phyloP scores from a whole-genome alignment of 2,329 filamentous ascomycete species.

The Nemania diffusa region DNA sequence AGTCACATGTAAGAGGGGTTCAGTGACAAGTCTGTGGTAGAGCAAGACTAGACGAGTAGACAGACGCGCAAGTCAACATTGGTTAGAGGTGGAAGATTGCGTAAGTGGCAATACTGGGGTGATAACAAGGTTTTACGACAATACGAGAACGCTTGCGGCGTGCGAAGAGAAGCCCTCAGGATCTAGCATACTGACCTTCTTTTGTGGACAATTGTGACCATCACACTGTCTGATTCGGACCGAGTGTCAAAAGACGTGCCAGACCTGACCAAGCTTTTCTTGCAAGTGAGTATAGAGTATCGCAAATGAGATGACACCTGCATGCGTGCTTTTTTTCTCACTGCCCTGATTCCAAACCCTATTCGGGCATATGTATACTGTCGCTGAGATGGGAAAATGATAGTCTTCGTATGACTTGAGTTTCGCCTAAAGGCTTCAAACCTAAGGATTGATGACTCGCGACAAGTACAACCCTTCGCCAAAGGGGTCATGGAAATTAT shows the following conservation, averaged over 20 bases:
- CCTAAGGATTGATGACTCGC: background rate
- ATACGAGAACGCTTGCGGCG: slow-evolving; percentile 31
- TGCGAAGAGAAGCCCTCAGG: background rate
- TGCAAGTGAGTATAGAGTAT: slow-evolving; percentile 1
- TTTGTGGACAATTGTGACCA: background rate
- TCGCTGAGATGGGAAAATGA: background rate
- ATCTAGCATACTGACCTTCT: background rate
- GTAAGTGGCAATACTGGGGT: slow-evolving; percentile 13
- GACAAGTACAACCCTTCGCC: background rate
- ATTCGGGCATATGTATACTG: slow-evolving; percentile 15
- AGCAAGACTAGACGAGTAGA: background rate
- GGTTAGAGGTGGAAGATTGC: slow-evolving; percentile 9
- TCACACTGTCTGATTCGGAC: slow-evolving; percentile 27
- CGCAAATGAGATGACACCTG: slow-evolving; percentile 16
- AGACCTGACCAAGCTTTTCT: slow-evolving; percentile 10
- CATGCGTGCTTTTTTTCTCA: background rate
- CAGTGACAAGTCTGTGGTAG: background rate
- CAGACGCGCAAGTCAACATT: background rate
- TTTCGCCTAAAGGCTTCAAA: slow-evolving; percentile 1
- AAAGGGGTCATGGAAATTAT: background rate
- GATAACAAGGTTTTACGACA: slow-evolving; percentile 22
- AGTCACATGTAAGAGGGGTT: background rate
- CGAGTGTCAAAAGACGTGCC: slow-evolving; percentile 14
- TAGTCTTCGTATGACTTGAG: slow-evolving; percentile 7
- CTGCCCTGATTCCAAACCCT: slow-evolving; percentile 6